Evolutionary conservation across 75 land plant species (phyloP).

Genomic region (Cryptomeria japonica): DNA sequence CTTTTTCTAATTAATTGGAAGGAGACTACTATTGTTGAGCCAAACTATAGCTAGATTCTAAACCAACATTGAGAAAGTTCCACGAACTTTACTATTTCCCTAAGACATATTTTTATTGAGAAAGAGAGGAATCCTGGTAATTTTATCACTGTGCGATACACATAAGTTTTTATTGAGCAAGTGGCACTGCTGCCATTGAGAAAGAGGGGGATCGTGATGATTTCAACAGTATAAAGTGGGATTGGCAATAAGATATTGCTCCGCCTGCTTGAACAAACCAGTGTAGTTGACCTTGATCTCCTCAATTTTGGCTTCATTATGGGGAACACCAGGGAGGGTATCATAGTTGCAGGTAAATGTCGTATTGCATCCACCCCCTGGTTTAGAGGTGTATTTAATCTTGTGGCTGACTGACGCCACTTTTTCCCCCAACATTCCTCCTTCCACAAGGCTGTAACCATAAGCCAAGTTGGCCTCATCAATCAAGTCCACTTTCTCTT

Average conservation of each 20-base stretch:
- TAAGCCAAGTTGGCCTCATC: constrained; percentile 20
- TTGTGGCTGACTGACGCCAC: neutral
- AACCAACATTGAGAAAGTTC: no score
- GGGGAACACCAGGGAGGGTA: neutral
- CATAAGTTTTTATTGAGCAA: no score
- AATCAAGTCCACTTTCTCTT: constrained; percentile 14
- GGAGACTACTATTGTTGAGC: no score
- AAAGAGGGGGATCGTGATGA: no score
- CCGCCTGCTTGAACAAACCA: constrained; percentile 23
- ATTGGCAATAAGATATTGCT: constrained; percentile 27
- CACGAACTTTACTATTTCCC: no score
- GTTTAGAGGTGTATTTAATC: constrained; percentile 8
- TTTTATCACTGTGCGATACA: no score
- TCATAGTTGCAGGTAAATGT: constrained; percentile 14
- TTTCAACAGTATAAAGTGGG: constrained; percentile 15
- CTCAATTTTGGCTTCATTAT: constrained; percentile 22
- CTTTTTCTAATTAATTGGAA: no score
- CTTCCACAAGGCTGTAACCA: constrained; percentile 26
- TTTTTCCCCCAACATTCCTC: constrained; percentile 18
- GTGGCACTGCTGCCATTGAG: no score
- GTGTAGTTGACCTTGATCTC: constrained; percentile 13
- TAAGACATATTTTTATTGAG: no score
- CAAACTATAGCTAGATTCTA: no score
- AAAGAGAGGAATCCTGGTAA: no score
- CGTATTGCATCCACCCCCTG: constrained; percentile 19